These are phyloP conservation scores for Cystobasidiaceae sp. DNA, from an alignment of 1,284 basidiomycete species.

Conservation along the genomic window DNA sequence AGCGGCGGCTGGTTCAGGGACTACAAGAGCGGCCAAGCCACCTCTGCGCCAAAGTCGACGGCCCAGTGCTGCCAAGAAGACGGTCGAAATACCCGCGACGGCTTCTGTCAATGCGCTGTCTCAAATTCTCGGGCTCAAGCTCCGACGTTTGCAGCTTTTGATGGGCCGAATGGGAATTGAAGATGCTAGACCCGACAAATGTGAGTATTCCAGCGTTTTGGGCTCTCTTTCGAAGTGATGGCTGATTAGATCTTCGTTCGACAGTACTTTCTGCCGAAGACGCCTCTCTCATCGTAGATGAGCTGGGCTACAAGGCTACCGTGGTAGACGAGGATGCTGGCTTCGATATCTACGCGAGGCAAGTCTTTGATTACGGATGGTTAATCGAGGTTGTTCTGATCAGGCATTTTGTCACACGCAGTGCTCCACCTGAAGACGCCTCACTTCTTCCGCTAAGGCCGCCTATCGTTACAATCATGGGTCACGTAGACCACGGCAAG, in stretches of 20 bases:
- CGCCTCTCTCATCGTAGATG: constrained; percentile 75
- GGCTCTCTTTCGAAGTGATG: not conserved
- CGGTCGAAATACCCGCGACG: constrained; percentile 10
- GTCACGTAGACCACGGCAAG: constrained; percentile 98
- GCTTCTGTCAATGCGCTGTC: constrained; percentile 22
- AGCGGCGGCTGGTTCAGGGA: not conserved
- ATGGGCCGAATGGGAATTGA: constrained; percentile 38
- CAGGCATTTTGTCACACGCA: no score
- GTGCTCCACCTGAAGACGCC: constrained; percentile 37
- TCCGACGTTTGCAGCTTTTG: constrained; percentile 33
- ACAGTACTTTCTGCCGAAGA: constrained; percentile 81
- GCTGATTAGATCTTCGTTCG: not conserved
- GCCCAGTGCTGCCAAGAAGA: not conserved
- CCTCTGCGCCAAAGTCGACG: not conserved
- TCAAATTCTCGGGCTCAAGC: constrained; percentile 15
- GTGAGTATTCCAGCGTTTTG: constrained; percentile 3
- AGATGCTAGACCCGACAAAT: constrained; percentile 31
- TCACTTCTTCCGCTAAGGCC: constrained; percentile 63
- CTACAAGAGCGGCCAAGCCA: not conserved
- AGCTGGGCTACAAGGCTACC: constrained; percentile 76
- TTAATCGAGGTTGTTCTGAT: not conserved
- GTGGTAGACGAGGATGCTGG: constrained; percentile 76
- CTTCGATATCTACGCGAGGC: constrained; percentile 84
- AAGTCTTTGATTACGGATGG: constrained; percentile 43
- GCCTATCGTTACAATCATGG: constrained; percentile 95